Evolutionary conservation across 2,329 filamentous ascomycete species (phyloP).

Genomic region (Cryphonectria nitschkei): DNA sequence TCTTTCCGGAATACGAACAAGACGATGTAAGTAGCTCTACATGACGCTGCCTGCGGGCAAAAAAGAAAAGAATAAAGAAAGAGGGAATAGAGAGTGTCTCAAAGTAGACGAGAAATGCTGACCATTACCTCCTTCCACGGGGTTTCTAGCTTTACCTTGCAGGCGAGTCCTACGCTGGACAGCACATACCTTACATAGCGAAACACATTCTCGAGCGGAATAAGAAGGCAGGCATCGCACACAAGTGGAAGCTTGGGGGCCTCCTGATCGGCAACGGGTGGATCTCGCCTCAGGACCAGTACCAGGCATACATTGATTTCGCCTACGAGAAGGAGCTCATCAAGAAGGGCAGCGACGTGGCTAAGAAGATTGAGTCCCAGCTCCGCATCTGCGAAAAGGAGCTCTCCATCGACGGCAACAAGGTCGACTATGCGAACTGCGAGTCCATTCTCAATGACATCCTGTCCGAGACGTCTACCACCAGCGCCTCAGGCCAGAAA

Average conservation of each 20-base stretch:
- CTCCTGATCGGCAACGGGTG: conserved; percentile 96
- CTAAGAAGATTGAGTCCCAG: conserved; percentile 68
- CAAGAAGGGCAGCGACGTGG: conserved; percentile 64
- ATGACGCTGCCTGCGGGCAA: background rate
- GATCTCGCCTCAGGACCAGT: conserved; percentile 91
- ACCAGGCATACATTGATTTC: conserved; percentile 81
- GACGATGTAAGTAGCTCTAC: conserved; percentile 74
- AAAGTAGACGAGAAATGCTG: background rate
- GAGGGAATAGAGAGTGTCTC: no score
- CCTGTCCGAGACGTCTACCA: conserved; percentile 65
- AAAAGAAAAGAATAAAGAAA: no score
- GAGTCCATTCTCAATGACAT: conserved; percentile 77
- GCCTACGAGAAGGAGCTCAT: conserved; percentile 78
- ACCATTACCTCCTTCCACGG: background rate
- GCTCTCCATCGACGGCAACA: conserved; percentile 53
- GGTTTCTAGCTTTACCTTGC: conserved; percentile 79
- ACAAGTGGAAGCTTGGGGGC: conserved; percentile 78
- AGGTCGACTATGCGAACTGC: conserved; percentile 72
- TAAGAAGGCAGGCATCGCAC: conserved; percentile 55
- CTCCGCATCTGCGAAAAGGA: conserved; percentile 71
- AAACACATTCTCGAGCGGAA: conserved; percentile 88
- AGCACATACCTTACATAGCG: conserved; percentile 97
- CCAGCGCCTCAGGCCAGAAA: conserved; percentile 49
- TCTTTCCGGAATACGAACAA: conserved; percentile 89
- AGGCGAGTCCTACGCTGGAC: conserved; percentile 95